Evolutionary conservation across 352 stramenopile species (phyloP), one percentile per base, ranked within the genome.

Genomic region (Globisporangium barbulae): DNA sequence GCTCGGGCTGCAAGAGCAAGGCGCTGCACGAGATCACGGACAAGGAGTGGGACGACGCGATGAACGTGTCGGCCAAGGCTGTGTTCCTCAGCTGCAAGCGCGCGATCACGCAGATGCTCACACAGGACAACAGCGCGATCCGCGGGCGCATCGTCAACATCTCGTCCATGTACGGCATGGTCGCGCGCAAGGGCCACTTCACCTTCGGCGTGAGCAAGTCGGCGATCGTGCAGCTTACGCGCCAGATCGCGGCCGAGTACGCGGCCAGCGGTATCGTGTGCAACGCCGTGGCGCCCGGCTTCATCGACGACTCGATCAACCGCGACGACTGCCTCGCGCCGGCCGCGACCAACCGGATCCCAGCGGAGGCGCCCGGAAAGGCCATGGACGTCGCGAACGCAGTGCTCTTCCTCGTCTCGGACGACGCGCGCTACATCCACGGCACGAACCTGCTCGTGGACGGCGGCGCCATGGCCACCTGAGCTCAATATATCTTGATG

Each of bases 81-180:
- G 78, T 85, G 7, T 89, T 91, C 60, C 63, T 89, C 7, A 89
- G 78, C 69, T 88, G 82, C 73, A 87, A 89, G 67, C 78, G 79
- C 42, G 79, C 76, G 10, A 61, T 91, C 25, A 68, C 83, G 65
- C 78, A 88, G 69, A 75, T 91, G 61, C 61, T 91, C 15, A 72
- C 64, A 13, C 82, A 89, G 49, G 78, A 91, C 61, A 84, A 83
- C 41, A 68, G 53, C 53, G 70, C 62, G 2, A 71, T 91, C 30
- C 79, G 80, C 15, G 82, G 78, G 12, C 78, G 78, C 44, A 89
- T 89, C 41, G 76, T 89, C 10, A 89, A 91, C 65, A 65, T 88
- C 6, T 86, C 76, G 49, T 87, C 79, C 28, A 60, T 84, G 59
- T 79, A 83, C 57, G 78, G 78, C 0, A 82, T 90, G 75, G 65